Base-by-base conservation (phyloP, 768 basidiomycete genomes). In the Pholiota microspora region DNA sequence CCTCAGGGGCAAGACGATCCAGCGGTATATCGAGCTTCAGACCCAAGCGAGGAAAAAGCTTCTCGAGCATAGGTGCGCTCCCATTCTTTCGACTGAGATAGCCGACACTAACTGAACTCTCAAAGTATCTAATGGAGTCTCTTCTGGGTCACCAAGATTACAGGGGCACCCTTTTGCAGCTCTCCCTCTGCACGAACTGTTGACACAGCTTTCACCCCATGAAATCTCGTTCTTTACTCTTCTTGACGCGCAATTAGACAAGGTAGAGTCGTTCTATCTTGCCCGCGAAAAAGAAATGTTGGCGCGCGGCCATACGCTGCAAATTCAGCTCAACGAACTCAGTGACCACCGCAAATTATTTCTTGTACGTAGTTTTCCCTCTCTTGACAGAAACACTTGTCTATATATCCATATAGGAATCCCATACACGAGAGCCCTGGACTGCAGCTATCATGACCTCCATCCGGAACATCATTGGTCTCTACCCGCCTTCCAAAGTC, bases 231-330 rank as follows among this genome's bases (percentile, higher is more conserved):
- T 97, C 73, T 91, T 98, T 56, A 77, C 82, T 2, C 75, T 83
- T 21, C 76, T 98, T 6, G 90, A 97, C 60, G 65, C 65, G 0
- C 87, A 99, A 66, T 74, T 98, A 2, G 83, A 87, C 18, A 97
- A 96, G 68, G 83, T 98, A 10, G 90, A 91, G 55, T 71, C 73
- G 0, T 99, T 99, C 69, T 98, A 92, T 66, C 63, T 80, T 4
- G 83, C 81, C 23, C 79, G 85, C 25, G 94, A 85, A 71, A 77
- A 76, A 44, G 84, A 80, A 70, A 86, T 81, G 83, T 70, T 70
- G 4, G 67, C 65, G 2, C 78, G 76, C 23, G 74, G 76, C 13
- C 64, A 71, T 25, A 45, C 71, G 24, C 70, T 98, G 4, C 78
- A 80, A 54, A 76, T 76, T 36, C 94, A 98, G 64, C 77, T 96